These are phyloP conservation scores for Silene latifolia DNA, from an alignment of 148 eudicot species.

Conservation along the genomic window DNA sequence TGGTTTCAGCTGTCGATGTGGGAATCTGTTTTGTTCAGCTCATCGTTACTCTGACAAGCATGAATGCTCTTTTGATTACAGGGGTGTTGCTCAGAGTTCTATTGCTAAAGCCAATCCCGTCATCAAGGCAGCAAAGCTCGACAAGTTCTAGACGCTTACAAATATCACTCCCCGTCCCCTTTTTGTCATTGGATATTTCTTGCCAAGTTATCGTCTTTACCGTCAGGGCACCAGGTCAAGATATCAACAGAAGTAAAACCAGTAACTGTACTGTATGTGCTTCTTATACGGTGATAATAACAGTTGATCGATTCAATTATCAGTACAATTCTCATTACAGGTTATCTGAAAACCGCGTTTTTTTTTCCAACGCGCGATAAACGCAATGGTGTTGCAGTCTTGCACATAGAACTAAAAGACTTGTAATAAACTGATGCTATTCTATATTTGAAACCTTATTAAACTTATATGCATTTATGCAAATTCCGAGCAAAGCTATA, in stretches of 20 bases:
- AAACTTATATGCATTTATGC: background rate
- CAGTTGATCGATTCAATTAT: too few species aligned
- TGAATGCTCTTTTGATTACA: constrained; percentile 31
- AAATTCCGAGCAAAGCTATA: background rate
- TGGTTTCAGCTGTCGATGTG: constrained; percentile 42
- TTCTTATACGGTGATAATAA: too few species aligned
- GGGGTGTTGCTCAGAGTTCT: constrained; percentile 24
- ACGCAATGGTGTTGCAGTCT: background rate
- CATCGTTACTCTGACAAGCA: constrained; percentile 49
- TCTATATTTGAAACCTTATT: background rate
- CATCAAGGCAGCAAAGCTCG: constrained; percentile 45
- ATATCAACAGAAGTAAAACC: too few species aligned
- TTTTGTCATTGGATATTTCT: constrained; percentile 8
- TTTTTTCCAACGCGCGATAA: background rate
- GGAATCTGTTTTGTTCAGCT: constrained; percentile 34
- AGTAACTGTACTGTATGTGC: too few species aligned
- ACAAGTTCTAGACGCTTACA: constrained; percentile 32
- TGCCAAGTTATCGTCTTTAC: too few species aligned
- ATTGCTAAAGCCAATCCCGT: constrained; percentile 41
- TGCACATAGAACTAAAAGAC: too few species aligned
- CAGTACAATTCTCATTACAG: too few species aligned
- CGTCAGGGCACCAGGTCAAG: too few species aligned
- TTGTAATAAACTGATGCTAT: background rate
- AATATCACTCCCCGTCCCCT: background rate
- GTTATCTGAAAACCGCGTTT: background rate